Base-by-base conservation (phyloP, 2,329 filamentous ascomycete genomes). In the Anthostomella pinea region DNA sequence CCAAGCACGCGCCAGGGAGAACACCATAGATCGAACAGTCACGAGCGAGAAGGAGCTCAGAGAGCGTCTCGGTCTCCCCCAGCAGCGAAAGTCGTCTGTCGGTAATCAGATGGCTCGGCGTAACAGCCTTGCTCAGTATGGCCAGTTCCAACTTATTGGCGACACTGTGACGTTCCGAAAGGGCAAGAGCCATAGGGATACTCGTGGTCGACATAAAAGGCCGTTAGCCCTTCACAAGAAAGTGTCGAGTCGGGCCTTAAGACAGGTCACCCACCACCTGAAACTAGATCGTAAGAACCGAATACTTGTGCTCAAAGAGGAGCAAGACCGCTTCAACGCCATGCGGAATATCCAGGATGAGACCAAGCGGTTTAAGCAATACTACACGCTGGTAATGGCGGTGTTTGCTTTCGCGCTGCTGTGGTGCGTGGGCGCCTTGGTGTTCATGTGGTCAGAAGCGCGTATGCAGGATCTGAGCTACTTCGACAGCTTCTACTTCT, bases 401-500 rank as follows among this genome's bases (percentile, higher is more conserved):
- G 7, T 32, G 5, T 25, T 31, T 15, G 26, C 33, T 5, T 41
- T 41, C n/a, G 18, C 19, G 9, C 13, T 22, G 11, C 21, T 36
- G 9, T 41, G 38, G 33, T 25, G 27, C 10, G 6, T 41, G n/a
- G 38, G 38, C 11, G 38, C 38, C 17, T 15, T 41, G 33, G 31
- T 40, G 9, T 40, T 40, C 22, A 29, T 41, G 33, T 33, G 17
- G 8, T 29, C 38, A 11, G 38, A 41, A 23, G 13, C 20, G 20
- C 25, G 27, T 3, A 32, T 26, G 26, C 32, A 40, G 29, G 16
- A 33, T n/a, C 17, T 36, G 8, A 20, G n/a, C 25, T 41, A 41
- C 18, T 41, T 36, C 14, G 38, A 41, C 16, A 28, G 21, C n/a
- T 41, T 41, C 15, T 41, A 41, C 14, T 41, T 41, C 28, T 41